Evolutionary conservation across 1,139 yeast species (phyloP), one percentile per base, ranked within the genome.

Genomic region (Protomyces arabidopsidicola): DNA sequence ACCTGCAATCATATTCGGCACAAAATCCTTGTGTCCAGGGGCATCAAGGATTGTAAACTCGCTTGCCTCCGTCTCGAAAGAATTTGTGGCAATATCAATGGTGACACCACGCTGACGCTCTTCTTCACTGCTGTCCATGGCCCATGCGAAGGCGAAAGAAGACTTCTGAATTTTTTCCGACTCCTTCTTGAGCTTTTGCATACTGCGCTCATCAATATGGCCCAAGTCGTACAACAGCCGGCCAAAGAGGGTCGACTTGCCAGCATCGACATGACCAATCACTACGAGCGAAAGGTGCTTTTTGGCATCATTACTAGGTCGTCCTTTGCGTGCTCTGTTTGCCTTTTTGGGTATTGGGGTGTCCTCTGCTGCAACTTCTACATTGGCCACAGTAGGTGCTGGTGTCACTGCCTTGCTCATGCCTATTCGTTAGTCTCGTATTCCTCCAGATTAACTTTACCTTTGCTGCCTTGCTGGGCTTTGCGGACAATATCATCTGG

Each of bases 1-100:
- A 67, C 98, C 99, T 54, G 96, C 95, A 75, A 95, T 93, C 90
- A 95, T 93, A 74, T 91, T 95, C n/a, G 98, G 96, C 67, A 95
- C 95, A 75, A 90, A 95, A 81, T 93, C 97, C 73, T 87, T 83
- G 77, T 95, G 99, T 3, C 99, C 99, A 9, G 99, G 99, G 0
- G 98, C 97, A 77, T 95, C 99, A 58, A 95, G 87, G 35, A 96
- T 89, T 0, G 96, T 90, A 74, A 89, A 90, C 62, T 82, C 77
- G 0, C 87, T 81, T 1, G 73, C 75, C 0, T 74, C 70, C 0
- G 97, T 89, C 70, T 87, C 91, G 70, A 95, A 89, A 58, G 83
- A 82, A 39, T 95, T 88, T 35, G 93, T 88, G 69, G 96, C 88
- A 39, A 91, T 87, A 70, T 95, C 98, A 50, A 93, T 89, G 1